Percentiles rank a stretch among this genome's conserved stretches.
phyloP scores from a whole-genome alignment of 345 rosid genomes.

The Atalantia buxifolia region DNA sequence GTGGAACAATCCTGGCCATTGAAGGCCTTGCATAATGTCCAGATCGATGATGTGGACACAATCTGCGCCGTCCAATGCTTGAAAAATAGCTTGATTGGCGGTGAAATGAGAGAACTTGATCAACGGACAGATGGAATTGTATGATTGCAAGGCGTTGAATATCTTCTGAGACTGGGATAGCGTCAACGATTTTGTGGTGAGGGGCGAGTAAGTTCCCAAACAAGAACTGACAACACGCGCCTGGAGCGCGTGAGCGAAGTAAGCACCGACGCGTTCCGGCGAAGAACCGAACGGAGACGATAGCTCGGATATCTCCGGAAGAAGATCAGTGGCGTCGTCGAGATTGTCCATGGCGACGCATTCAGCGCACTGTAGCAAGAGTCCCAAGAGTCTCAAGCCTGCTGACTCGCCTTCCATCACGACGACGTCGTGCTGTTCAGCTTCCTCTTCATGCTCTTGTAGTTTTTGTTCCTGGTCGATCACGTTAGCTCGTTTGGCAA shows the following conservation, averaged over 20 bases:
- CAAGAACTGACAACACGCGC: slow-evolving; percentile 82
- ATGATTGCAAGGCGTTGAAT: slow-evolving; percentile 79
- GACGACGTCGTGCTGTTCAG: slow-evolving; percentile 4
- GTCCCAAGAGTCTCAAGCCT: slow-evolving; percentile 63
- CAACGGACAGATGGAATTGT: slow-evolving; percentile 72
- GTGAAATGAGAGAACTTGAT: slow-evolving; percentile 95
- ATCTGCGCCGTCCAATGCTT: slow-evolving; percentile 79
- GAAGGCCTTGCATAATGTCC: slow-evolving; percentile 98
- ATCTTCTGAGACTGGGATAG: slow-evolving; percentile 59
- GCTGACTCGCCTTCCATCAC: slow-evolving; percentile 39
- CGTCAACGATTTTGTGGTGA: slow-evolving; percentile 36
- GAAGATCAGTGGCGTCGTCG: slow-evolving; percentile 57
- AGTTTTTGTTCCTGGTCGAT: slow-evolving; percentile 16
- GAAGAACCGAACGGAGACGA: slow-evolving; percentile 92
- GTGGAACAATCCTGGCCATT: slow-evolving; percentile 98
- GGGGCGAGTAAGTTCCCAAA: slow-evolving; percentile 50
- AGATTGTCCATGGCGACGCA: slow-evolving; percentile 80
- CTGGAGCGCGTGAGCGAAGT: slow-evolving; percentile 82
- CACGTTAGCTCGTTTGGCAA: slow-evolving; percentile 42
- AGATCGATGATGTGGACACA: slow-evolving; percentile 86
- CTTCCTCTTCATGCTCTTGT: slow-evolving; percentile 11
- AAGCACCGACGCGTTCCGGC: slow-evolving; percentile 84
- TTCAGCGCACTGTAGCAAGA: slow-evolving; percentile 92
- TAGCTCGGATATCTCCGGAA: slow-evolving; percentile 72
- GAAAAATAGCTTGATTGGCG: slow-evolving; percentile 90